Conservation (phyloP, 345 rosid genomes). For the Brassica cretica region DNA sequence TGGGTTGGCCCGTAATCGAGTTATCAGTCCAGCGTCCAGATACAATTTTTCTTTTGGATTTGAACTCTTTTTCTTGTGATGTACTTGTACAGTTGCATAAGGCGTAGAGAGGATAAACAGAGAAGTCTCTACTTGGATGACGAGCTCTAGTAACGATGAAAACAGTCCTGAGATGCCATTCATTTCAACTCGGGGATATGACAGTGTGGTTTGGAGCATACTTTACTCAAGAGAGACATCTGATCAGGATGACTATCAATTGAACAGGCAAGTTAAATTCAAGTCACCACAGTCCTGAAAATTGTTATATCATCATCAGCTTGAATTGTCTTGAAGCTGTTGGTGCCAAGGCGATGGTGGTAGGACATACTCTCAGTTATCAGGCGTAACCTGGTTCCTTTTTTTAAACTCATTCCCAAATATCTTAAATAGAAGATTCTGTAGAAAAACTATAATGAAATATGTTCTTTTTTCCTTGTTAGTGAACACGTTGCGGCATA, state of each 20-base stretch:
- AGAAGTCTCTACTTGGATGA: slow-evolving; percentile 87
- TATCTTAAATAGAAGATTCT: background rate
- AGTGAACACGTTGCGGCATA: slow-evolving; percentile 49
- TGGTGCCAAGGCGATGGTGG: slow-evolving; percentile 88
- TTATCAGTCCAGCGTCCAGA: slow-evolving; percentile 16
- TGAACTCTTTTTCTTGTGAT: slow-evolving; percentile 36
- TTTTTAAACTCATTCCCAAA: background rate
- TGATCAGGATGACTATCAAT: too few relatives aligned
- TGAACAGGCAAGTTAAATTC: too few relatives aligned
- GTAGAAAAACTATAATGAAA: background rate
- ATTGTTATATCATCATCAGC: too few relatives aligned
- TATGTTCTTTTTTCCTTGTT: background rate
- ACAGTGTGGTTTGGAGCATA: too few relatives aligned
- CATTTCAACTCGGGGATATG: too few relatives aligned
- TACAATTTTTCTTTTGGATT: background rate
- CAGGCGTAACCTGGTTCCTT: slow-evolving; percentile 76
- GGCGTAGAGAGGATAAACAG: slow-evolving; percentile 80
- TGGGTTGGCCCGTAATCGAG: slow-evolving; percentile 69
- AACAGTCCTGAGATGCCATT: too few relatives aligned
- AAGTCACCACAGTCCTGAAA: too few relatives aligned
- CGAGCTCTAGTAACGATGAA: too few relatives aligned
- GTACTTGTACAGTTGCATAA: slow-evolving; percentile 61
- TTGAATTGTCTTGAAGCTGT: slow-evolving; percentile 36
- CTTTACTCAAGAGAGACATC: too few relatives aligned
- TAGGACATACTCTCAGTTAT: slow-evolving; percentile 82